Percentiles rank a stretch among this genome's conserved stretches.
These are phyloP conservation scores for Actinidia arguta DNA, from an alignment of 179 eudicot species.

Conservation along the genomic window DNA sequence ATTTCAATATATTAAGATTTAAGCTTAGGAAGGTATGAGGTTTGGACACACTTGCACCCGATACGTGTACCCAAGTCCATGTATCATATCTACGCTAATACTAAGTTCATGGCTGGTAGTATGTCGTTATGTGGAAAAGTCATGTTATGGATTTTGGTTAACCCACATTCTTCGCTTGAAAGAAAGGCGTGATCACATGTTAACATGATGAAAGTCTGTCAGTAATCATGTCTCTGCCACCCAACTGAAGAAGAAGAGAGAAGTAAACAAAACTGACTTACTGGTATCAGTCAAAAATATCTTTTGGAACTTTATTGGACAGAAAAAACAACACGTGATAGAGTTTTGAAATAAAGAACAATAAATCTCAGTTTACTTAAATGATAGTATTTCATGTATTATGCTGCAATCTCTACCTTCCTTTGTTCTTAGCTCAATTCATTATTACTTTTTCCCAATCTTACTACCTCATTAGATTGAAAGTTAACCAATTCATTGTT, in stretches of 20 bases:
- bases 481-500: conserved; percentile 3
- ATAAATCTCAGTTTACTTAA: not conserved
- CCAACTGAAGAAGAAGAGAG: not conserved
- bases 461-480: not conserved
- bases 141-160: conserved; percentile 2
- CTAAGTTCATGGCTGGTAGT: not conserved
- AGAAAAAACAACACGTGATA: not conserved
- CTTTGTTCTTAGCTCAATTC: not conserved
- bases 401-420: not conserved
- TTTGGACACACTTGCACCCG: not conserved
- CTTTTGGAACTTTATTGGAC: not conserved
- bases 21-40: not conserved
- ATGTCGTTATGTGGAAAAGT: not conserved
- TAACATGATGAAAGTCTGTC: not conserved
- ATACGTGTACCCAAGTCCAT: too few relatives aligned
- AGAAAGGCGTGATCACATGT: not conserved
- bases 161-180: not conserved
- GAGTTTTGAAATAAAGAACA: not conserved
- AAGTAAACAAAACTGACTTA: not conserved
- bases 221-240: not conserved
- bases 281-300: not conserved
- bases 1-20: not conserved
- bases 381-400: not conserved
- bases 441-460: not conserved
- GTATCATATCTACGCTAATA: not conserved